A percentile compares a stretch with the other conserved stretches of the same genome.
These are phyloP conservation scores for Leccinellum albellum DNA, from an alignment of 768 basidiomycete genomes.

Conservation along the genomic window DNA sequence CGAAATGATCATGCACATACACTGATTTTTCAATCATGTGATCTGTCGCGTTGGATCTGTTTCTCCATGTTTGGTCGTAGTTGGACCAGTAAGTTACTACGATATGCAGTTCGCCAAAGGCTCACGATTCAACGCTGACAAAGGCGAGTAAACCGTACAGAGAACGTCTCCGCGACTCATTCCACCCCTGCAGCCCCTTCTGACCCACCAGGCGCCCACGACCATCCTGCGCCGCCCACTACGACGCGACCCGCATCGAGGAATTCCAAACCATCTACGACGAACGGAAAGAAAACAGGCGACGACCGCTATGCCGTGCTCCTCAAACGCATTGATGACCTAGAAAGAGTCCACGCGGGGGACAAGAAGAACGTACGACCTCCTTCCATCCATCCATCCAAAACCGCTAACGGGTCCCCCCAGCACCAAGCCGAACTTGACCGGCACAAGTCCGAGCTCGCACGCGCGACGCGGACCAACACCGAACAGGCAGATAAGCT, in stretches of 20 bases:
- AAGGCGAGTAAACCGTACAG: constrained; percentile 2
- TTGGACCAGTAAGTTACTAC: constrained; percentile 2
- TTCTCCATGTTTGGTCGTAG: constrained; percentile 16
- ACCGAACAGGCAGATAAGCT: constrained; percentile 49
- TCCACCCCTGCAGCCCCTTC: background rate
- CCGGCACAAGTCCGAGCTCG: constrained; percentile 53
- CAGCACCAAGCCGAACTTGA: constrained; percentile 64
- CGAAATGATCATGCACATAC: constrained; percentile 19
- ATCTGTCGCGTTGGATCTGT: constrained; percentile 19
- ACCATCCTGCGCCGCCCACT: background rate
- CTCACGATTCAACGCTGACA: constrained; percentile 27
- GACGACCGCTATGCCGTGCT: constrained; percentile 52
- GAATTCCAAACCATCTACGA: constrained; percentile 21
- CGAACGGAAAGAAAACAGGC: constrained; percentile 14
- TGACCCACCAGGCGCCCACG: constrained; percentile 40
- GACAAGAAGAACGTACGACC: constrained; percentile 56
- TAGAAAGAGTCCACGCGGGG: constrained; percentile 60
- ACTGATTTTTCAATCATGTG: constrained; percentile 10
- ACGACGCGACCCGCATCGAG: constrained; percentile 23
- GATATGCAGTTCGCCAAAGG: constrained; percentile 45
- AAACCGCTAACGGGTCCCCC: background rate
- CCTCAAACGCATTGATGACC: constrained; percentile 60
- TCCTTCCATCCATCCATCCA: background rate
- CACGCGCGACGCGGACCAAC: constrained; percentile 42
- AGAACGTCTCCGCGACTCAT: background rate